A percentile compares a stretch with the other conserved stretches of the same genome.
Conservation (phyloP, 345 rosid genomes). For the Iberis pinnata region DNA sequence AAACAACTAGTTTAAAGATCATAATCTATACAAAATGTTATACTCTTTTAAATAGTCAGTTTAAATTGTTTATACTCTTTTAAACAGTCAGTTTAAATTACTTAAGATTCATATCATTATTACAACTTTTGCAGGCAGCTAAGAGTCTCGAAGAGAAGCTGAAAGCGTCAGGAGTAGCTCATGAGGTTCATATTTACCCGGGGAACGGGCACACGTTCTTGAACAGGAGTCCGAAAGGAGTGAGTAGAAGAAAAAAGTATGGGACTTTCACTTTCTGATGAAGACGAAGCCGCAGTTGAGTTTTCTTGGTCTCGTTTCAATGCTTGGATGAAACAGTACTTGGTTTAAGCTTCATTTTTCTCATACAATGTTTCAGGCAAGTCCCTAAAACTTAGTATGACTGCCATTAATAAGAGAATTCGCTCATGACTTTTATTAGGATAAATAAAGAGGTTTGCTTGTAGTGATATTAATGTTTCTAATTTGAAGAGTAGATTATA, state of each 20-base stretch:
- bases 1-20: too few species aligned
- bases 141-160: constrained; percentile 78
- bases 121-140: constrained; percentile 54
- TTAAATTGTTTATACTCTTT: too few species aligned
- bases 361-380: too few species aligned
- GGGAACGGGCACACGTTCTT: constrained; percentile 78
- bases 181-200: constrained; percentile 72
- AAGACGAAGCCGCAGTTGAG: constrained; percentile 69
- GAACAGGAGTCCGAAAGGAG: constrained; percentile 71
- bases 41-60: too few species aligned
- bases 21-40: too few species aligned
- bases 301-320: constrained; percentile 89
- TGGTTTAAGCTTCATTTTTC: constrained; percentile 15
- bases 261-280: constrained; percentile 76
- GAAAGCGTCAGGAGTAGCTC: constrained; percentile 60
- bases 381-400: too few species aligned
- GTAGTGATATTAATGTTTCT: too few species aligned
- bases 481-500: too few species aligned
- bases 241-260: constrained; percentile 70
- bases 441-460: too few species aligned
- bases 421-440: too few species aligned
- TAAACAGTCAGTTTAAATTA: too few species aligned
- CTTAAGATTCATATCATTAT: neutral
- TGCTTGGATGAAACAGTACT: constrained; percentile 70
- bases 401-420: too few species aligned